Evolutionary conservation across 768 basidiomycete genomes (phyloP).

Genomic region (Guyanaporus albipodus): DNA sequence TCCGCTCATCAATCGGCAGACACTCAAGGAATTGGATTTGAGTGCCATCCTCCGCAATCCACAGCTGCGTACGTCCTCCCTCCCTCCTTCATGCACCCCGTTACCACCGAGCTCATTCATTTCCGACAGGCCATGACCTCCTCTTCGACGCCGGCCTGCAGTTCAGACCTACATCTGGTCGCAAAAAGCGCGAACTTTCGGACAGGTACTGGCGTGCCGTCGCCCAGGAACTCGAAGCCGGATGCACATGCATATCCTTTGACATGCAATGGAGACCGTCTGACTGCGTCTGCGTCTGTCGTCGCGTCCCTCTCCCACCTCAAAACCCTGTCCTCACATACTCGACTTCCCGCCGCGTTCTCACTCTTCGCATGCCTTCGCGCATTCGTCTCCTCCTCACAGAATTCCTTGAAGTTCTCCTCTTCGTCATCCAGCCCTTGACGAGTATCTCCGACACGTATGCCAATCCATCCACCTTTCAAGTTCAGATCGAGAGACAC

Average conservation of each 20-base stretch:
- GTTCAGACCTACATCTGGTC: constrained; percentile 72
- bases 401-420: constrained; percentile 78
- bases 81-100: not conserved
- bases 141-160: constrained; percentile 84
- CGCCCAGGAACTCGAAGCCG: constrained; percentile 67
- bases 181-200: constrained; percentile 64
- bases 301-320: constrained; percentile 39
- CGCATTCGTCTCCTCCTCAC: constrained; percentile 64
- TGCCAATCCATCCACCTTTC: constrained; percentile 54
- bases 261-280: constrained; percentile 54
- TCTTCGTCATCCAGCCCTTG: constrained; percentile 81
- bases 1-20: constrained; percentile 79
- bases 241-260: constrained; percentile 83
- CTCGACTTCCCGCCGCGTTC: constrained; percentile 40
- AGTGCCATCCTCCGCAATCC: constrained; percentile 84
- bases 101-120: not conserved
- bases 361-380: constrained; percentile 67
- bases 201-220: constrained; percentile 88
- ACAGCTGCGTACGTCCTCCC: constrained; percentile 72
- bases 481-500: constrained; percentile 59
- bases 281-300: constrained; percentile 54
- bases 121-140: constrained; percentile 71
- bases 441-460: constrained; percentile 58
- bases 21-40: constrained; percentile 81
- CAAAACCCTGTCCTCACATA: constrained; percentile 42